A percentile compares a stretch with the other conserved stretches of the same genome.
Evolutionary conservation across 306 rosid species (phyloP).

Genomic region (Malus sylvestris): DNA sequence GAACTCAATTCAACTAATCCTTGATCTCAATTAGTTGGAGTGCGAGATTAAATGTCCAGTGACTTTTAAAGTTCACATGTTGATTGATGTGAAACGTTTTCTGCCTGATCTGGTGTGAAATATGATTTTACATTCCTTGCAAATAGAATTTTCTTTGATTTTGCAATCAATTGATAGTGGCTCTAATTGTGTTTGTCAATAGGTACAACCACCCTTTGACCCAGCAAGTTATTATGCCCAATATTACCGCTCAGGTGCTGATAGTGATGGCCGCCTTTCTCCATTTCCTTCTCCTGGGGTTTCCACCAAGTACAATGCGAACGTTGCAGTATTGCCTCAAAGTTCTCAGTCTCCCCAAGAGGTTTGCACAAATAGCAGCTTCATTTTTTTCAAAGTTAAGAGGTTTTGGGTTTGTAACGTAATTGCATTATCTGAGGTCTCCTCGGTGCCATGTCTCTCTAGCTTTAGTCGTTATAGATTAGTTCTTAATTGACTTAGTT

Average conservation of each 20-base stretch:
- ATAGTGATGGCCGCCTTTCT: constrained; percentile 75
- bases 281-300: constrained; percentile 74
- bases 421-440: background rate
- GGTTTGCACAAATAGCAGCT: constrained; percentile 34
- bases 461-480: no score
- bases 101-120: background rate
- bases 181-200: constrained; percentile 16
- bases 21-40: background rate
- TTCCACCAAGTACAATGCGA: constrained; percentile 66
- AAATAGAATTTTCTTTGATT: constrained; percentile 4
- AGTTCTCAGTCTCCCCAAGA: constrained; percentile 82
- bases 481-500: no score
- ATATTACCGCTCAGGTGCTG: constrained; percentile 75
- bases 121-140: background rate
- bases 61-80: no score
- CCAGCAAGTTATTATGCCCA: constrained; percentile 82
- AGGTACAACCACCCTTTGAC: constrained; percentile 81
- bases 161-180: constrained; percentile 8
- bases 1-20: background rate
- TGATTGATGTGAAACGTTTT: background rate
- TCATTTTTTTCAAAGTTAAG: background rate
- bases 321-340: constrained; percentile 60
- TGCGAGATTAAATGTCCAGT: background rate
- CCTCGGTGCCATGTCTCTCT: background rate
- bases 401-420: background rate